Evolutionary conservation across 441 rosid genomes (phyloP).

Genomic region (Populus hybrid): DNA sequence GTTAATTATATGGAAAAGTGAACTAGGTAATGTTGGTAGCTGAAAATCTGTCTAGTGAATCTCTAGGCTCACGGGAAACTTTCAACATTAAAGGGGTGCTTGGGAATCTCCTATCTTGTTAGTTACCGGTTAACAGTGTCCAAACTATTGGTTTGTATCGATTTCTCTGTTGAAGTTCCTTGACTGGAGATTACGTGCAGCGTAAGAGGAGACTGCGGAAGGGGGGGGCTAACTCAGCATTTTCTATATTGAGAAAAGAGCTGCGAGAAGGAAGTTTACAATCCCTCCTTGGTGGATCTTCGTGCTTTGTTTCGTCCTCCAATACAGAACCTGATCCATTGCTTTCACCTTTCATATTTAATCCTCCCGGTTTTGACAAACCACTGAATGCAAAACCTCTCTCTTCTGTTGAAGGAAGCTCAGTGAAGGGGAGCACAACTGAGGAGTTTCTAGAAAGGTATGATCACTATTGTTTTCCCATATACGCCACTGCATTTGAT

Average conservation of each 20-base stretch:
- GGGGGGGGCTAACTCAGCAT: conserved; percentile 54
- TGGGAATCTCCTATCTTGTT: too few species aligned
- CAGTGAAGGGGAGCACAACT: conserved; percentile 25
- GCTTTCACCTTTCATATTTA: conserved; percentile 63
- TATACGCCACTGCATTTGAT: too few species aligned
- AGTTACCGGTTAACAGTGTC: too few species aligned
- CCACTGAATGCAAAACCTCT: conserved; percentile 31
- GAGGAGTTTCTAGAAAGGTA: conserved; percentile 46
- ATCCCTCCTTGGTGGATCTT: conserved; percentile 62
- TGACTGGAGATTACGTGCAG: conserved; percentile 60
- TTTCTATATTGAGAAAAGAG: conserved; percentile 61
- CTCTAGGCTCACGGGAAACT: background rate
- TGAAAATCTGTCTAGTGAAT: background rate
- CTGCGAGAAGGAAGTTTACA: conserved; percentile 60
- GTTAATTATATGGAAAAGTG: background rate
- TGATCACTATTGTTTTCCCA: background rate
- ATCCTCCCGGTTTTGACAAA: conserved; percentile 35
- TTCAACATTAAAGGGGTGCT: background rate
- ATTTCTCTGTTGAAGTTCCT: conserved; percentile 33
- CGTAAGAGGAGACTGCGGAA: conserved; percentile 64
- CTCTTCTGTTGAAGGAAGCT: conserved; percentile 28
- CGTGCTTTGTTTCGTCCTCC: conserved; percentile 39
- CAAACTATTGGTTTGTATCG: too few species aligned
- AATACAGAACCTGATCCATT: conserved; percentile 66
- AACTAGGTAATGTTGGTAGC: background rate